Base-by-base conservation (phyloP, 495 filamentous ascomycete species). In the Xylaria scruposa region DNA sequence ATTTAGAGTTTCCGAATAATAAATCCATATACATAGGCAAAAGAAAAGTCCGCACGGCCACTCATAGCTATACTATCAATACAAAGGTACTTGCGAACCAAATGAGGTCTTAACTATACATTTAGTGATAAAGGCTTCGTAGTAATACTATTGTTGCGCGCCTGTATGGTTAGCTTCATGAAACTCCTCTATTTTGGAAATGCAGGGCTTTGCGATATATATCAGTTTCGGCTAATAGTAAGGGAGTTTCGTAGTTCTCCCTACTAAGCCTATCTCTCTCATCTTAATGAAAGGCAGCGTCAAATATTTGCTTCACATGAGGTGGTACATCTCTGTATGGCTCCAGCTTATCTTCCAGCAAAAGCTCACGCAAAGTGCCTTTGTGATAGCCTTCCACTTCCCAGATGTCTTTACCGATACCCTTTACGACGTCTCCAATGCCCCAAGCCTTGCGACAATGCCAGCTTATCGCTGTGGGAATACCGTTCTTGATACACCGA, bases 331-430 rank as follows among this genome's bases (percentile, higher is more conserved):
- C 70, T 31, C 51, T 58, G 51, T 76, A 78, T 7, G 70, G 61
- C 24, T 73, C 70, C 24, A 78, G 49, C 51, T 75, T 70, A 1
- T 65, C 74, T 12, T 62, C 72, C 0, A 78, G 36, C 33, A 78
- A 62, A 38, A 78, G 64, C 12, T 68, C 70, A 3, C 71, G 69
- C 0, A 78, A 67, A 4, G 33, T 76, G 12, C 64, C 65, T 61
- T 78, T 78, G 46, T 70, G 42, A 21, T 76, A 76, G 5, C 74
- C 72, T 17, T 76, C 60, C 3, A 78, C 72, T 9, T 78, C 76
- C 76, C 76, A 76, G 21, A 78, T 71, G n/a, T 78, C 75, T 3
- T 67, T 38, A 21, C 68, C 61, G 5, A 76, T 40, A 13, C 63
- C 56, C 15, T 67, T 68, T 24, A 70, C 59, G 17, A 73, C 5